Evolutionary conservation across 2,329 filamentous ascomycete species (phyloP), one percentile per base, ranked within the genome.

Genomic region (Colletotrichum kahawae): DNA sequence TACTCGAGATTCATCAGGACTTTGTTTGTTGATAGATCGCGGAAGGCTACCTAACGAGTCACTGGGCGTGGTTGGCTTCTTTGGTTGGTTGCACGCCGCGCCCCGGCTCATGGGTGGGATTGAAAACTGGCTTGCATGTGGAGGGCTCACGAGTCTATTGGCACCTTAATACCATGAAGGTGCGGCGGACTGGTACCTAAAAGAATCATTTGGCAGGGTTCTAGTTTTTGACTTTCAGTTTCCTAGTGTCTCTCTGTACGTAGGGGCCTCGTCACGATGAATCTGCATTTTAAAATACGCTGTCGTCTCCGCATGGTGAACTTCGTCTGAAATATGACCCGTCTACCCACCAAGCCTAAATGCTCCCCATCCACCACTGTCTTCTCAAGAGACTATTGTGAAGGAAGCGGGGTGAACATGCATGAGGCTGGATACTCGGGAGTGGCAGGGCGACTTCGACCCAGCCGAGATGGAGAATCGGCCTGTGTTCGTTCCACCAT

Each of bases 41-140:
- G 72, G 75, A 76, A 77, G 69, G 75, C 76, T 75, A 71, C 76
- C 75, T 77, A 48, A 38, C 72, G 75, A 70, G 76, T 57, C 66
- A 75, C 68, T 38, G 70, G 75, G 75, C 74, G 76, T 38, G 75
- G 69, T 72, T 62, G 51, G 67, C 75, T 59, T 62, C 34, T 56
- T 70, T 63, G 62, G 63, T 67, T 34, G 63, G 75, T 36, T 70
- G 74, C 60, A 51, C 27, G 76, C 51, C 64, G 64, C 76, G 67
- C 67, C 76, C 67, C 70, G 67, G 65, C 74, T 77, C 76, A 72
- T 59, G 76, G 75, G 76, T 77, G 65, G 76, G 51, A 72, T 70
- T 76, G 65, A 77, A 77, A 77, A 75, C 75, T 75, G 76, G 76
- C 75, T 77, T 75, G 76, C 76, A 77, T 77, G 76, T 76, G 71